Base-by-base conservation (phyloP, 2,329 filamentous ascomycete genomes). In the Alternaria viburni region DNA sequence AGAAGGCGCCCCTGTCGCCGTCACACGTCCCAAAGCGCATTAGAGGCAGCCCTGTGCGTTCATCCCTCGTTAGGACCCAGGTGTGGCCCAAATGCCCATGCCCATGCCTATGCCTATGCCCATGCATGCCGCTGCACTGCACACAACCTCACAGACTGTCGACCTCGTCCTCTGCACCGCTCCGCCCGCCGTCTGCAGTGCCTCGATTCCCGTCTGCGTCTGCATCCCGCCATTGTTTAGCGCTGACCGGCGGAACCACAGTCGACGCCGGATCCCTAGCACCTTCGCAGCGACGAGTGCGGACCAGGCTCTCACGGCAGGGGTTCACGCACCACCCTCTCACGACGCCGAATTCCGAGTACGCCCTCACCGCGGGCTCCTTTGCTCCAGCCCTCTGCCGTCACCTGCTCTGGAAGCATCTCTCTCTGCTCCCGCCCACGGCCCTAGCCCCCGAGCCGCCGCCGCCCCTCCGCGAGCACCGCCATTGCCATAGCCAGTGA, bases 31-130 rank as follows among this genome's bases (percentile, higher is more conserved):
- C 61, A 60, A 69, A 59, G 19, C 47, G 61, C 57, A 30, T 50
- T 67, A 67, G 66, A 57, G 30, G 59, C 45, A 45, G 63, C 63
- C 54, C 64, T 66, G 66, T 67, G 66, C 66, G 64, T 54, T 46
- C 51, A 67, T 63, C 64, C 65, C 67, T 67, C 66, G 54, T 68
- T 59, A 52, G 49, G 49, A 52, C 49, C 49, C 23, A 55, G 64
- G 47, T 26, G 54, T 60, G 59, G 61, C 62, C 55, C 59, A 56
- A 21, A 51, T 19, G 52, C 36, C 49, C 59, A 61, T 63, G 54
- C 46, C 61, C 59, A 59, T 65, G 54, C 50, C 30, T 32, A 61
- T 65, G 54, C 50, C 30, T 32, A 61, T 30, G 46, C 46, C 61
- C 64, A 59, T 65, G 54, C 50, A 63, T 55, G 36, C 25, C 45